Percentiles rank a stretch among this genome's conserved stretches.
phyloP scores from a whole-genome alignment of 805 yeast species.

The Ogataea methanolica region DNA sequence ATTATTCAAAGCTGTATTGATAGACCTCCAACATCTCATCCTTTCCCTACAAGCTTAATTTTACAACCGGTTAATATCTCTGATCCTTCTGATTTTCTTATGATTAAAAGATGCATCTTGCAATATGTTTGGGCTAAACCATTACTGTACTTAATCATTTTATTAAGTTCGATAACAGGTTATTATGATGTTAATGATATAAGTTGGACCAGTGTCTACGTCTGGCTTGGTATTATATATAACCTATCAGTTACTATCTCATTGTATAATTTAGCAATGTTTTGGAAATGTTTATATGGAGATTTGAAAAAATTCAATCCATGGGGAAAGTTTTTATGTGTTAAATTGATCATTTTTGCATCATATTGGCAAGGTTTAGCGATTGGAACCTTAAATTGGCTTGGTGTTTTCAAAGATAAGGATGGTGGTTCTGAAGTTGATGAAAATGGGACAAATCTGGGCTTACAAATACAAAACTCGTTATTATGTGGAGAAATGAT shows the following conservation, averaged over 20 bases:
- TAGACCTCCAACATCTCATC: constrained; percentile 64
- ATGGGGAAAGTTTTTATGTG: constrained; percentile 88
- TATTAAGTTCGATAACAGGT: constrained; percentile 43
- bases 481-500: constrained; percentile 79
- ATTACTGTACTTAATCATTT: constrained; percentile 54
- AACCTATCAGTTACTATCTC: constrained; percentile 79
- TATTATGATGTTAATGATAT: constrained; percentile 48
- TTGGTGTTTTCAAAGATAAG: constrained; percentile 36
- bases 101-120: constrained; percentile 76
- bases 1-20: constrained; percentile 61
- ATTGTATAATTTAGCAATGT: constrained; percentile 77
- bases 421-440: constrained; percentile 33
- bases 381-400: constrained; percentile 47
- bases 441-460: constrained; percentile 29
- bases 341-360: constrained; percentile 90
- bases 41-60: constrained; percentile 48
- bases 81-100: constrained; percentile 75
- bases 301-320: constrained; percentile 82
- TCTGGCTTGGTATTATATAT: constrained; percentile 67
- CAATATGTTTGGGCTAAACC: constrained; percentile 98
- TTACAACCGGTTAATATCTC: constrained; percentile 69
- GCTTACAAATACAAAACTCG: constrained; percentile 68
- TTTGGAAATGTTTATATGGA: constrained; percentile 84
- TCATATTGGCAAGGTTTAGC: constrained; percentile 94
- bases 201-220: constrained; percentile 43